Conservation (phyloP, 805 yeast genomes). For the Lipomyces yamadae region DNA sequence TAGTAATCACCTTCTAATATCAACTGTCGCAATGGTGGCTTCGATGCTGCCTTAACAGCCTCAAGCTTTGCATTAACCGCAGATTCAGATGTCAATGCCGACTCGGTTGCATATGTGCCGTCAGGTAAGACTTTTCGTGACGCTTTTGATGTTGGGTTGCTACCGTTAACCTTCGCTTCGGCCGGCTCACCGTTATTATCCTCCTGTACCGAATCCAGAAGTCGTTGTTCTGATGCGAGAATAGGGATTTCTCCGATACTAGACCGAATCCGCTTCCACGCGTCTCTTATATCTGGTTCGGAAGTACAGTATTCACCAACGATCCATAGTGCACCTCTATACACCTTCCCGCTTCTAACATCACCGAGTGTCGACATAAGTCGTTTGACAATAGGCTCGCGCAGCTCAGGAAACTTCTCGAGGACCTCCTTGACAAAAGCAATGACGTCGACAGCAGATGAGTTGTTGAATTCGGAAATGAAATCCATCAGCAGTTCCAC, state of each 20-base stretch:
- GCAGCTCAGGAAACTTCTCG: constrained; percentile 83
- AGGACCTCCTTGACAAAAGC: constrained; percentile 93
- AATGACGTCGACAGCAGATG: constrained; percentile 87
- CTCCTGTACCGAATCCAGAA: constrained; percentile 48
- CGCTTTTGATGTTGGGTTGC: constrained; percentile 44
- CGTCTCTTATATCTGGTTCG: constrained; percentile 70
- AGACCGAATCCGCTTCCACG: constrained; percentile 85
- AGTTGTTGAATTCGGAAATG: constrained; percentile 78
- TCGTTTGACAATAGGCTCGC: constrained; percentile 65
- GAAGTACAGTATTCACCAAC: constrained; percentile 87
- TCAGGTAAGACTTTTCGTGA: constrained; percentile 95
- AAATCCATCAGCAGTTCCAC: constrained; percentile 87
- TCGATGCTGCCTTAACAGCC: constrained; percentile 48
- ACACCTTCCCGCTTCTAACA: constrained; percentile 85
- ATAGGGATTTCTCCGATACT: constrained; percentile 93
- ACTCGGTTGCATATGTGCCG: constrained; percentile 97
- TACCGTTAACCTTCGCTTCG: constrained; percentile 45
- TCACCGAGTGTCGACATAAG: constrained; percentile 65
- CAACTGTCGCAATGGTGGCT: constrained; percentile 78
- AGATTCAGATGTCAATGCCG: constrained; percentile 59
- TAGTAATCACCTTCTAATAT: constrained; percentile 88
- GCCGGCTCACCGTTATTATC: constrained; percentile 46
- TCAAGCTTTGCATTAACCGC: constrained; percentile 47
- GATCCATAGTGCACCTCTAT: constrained; percentile 93
- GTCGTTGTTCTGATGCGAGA: constrained; percentile 68